A percentile compares a stretch with the other conserved stretches of the same genome.
These are phyloP conservation scores for Cutaneotrichosporon cyanovorans DNA, from an alignment of 1,284 basidiomycete species.

Conservation along the genomic window DNA sequence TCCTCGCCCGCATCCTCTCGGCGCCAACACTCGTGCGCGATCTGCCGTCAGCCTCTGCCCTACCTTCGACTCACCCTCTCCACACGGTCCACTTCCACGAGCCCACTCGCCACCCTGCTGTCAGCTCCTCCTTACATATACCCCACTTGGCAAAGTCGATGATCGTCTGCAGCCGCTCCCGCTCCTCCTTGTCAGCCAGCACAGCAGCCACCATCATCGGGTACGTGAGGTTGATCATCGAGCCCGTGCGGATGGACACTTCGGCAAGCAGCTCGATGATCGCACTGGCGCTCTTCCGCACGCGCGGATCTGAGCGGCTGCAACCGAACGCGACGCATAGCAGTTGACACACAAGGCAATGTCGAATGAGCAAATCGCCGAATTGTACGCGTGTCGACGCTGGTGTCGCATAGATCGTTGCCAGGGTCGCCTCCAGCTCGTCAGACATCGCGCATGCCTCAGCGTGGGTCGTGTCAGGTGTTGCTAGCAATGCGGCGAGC, in stretches of 20 bases:
- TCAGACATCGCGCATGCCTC: slow-evolving; percentile 10
- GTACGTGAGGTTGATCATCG: slow-evolving; percentile 14
- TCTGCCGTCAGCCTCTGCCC: slow-evolving; percentile 1
- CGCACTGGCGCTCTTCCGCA: slow-evolving; percentile 7
- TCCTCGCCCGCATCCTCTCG: slow-evolving; percentile 4
- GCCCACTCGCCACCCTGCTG: slow-evolving; percentile 4
- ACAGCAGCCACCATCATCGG: slow-evolving; percentile 8
- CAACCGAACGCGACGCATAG: slow-evolving; percentile 8
- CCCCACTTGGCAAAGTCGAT: slow-evolving; percentile 16
- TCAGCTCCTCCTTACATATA: background rate
- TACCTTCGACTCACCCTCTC: slow-evolving; percentile 3
- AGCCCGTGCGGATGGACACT: slow-evolving; percentile 10
- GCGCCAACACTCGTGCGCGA: slow-evolving; percentile 13
- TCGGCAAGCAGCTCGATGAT: slow-evolving; percentile 13
- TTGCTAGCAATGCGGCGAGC: slow-evolving; percentile 12
- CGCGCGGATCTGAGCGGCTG: background rate
- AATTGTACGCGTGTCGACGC: slow-evolving; percentile 13
- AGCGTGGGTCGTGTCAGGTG: slow-evolving; percentile 1
- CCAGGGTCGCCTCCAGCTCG: slow-evolving; percentile 11
- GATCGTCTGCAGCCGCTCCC: slow-evolving; percentile 8
- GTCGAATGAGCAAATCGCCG: slow-evolving; percentile 12
- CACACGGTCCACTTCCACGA: slow-evolving; percentile 7
- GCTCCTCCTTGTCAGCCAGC: slow-evolving; percentile 5
- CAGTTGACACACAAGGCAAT: slow-evolving; percentile 10
- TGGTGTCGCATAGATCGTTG: slow-evolving; percentile 12